Evolutionary conservation across 2,329 filamentous ascomycete species (phyloP), one percentile per base, ranked within the genome.

Genomic region (Botryosphaeria agaves): DNA sequence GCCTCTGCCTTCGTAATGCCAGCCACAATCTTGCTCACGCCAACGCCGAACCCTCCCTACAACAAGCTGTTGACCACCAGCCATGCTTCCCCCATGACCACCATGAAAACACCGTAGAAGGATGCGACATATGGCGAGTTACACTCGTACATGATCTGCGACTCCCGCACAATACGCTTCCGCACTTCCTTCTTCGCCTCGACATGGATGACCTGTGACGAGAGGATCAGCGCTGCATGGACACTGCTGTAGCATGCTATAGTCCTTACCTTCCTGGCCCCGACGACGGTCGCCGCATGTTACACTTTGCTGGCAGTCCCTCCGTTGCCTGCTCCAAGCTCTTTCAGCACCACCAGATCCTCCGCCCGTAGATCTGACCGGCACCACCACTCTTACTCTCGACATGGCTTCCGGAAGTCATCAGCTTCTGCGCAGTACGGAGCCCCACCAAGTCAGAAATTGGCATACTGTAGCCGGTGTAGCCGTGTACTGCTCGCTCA

Each of bases 61-160:
- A n/a, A n/a, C n/a, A n/a, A n/a, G n/a, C n/a, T n/a, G n/a, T n/a
- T n/a, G n/a, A n/a, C n/a, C n/a, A n/a, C n/a, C n/a, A n/a, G n/a
- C n/a, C n/a, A n/a, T n/a, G n/a, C n/a, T n/a, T 98, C 89, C 49
- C 91, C 87, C 37, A 84, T 84, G 48, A 91, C 81, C 50, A 93
- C 95, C 48, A 95, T 70, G 50, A 95, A 98, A 20, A 89, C 89
- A 36, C 89, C 89, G 48, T 95, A 95, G 56, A 94, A 98, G 32
- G 79, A 93, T 36, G 98, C 89, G 47, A 98, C 95, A 53, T 91
- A 85, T 36, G 89, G 81, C 14, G 82, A 94, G 48, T 93, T 89
- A 57, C 89, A 98, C 47, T 91, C 83, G 51, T 94, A 84, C 75
- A 95, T 95, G 41, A 98, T 94, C 51, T 94, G 85, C 31, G 98